A percentile compares a stretch with the other conserved stretches of the same genome.
Evolutionary conservation across 768 basidiomycete genomes (phyloP).

Genomic region (Leccinum broughii): DNA sequence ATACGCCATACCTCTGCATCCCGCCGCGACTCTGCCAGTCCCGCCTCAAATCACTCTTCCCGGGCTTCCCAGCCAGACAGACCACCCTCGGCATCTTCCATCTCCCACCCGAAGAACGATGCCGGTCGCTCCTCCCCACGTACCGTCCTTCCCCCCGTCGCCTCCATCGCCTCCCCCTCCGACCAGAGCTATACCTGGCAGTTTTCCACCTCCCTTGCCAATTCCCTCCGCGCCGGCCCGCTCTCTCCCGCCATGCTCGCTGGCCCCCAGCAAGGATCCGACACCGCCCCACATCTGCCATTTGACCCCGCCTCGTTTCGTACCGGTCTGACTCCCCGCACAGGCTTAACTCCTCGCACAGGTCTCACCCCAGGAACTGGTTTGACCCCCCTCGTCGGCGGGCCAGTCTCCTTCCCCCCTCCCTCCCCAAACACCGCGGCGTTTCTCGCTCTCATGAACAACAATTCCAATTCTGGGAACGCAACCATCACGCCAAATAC

Average conservation of each 20-base stretch:
- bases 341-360: conserved; percentile 83
- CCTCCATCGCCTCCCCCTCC: conserved; percentile 64
- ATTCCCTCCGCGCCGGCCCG: conserved; percentile 89
- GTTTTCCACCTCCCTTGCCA: conserved; percentile 58
- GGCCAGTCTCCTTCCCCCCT: conserved; percentile 75
- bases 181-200: conserved; percentile 58
- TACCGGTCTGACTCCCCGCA: conserved; percentile 84
- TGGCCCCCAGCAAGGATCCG: conserved; percentile 65
- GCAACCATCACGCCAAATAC: conserved; percentile 63
- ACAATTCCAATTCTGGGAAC: conserved; percentile 33
- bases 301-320: conserved; percentile 78
- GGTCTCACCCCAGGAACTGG: conserved; percentile 77
- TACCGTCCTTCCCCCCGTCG: conserved; percentile 80
- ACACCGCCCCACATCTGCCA: conserved; percentile 35
- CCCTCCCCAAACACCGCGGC: conserved; percentile 88
- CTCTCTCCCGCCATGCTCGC: conserved; percentile 96
- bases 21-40: conserved; percentile 34
- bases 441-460: conserved; percentile 89
- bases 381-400: conserved; percentile 77
- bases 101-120: conserved; percentile 32
- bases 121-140: conserved; percentile 46
- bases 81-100: conserved; percentile 36
- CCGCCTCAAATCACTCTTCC: conserved; percentile 37
- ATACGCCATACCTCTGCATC: conserved; percentile 43
- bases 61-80: conserved; percentile 38